Evolutionary conservation across 2,329 filamentous ascomycete species (phyloP).

Genomic region (Chaetothyriales sp.): DNA sequence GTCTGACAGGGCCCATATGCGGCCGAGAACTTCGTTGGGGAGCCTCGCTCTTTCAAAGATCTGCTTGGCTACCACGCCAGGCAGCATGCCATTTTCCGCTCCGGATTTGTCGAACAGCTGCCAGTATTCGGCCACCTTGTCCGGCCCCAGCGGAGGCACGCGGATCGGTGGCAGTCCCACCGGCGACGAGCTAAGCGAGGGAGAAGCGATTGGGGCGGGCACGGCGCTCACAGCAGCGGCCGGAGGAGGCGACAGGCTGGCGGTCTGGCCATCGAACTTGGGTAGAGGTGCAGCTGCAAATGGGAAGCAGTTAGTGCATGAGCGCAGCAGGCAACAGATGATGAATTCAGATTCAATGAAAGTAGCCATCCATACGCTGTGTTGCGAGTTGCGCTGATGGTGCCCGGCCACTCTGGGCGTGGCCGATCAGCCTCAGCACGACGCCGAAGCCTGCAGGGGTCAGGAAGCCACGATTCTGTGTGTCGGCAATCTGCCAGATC

Average conservation of each 20-base stretch:
- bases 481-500: slow-evolving; percentile 99
- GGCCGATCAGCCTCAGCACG: slow-evolving; percentile 83
- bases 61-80: slow-evolving; percentile 61
- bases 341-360: slow-evolving; percentile 6
- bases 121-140: slow-evolving; percentile 80
- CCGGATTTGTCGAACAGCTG: slow-evolving; percentile 82
- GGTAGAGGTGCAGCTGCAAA: slow-evolving; percentile 60
- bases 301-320: slow-evolving; percentile 8
- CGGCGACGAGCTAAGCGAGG: slow-evolving; percentile 30
- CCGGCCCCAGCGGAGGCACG: slow-evolving; percentile 73
- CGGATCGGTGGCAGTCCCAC: slow-evolving; percentile 51
- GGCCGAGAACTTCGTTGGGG: slow-evolving; percentile 78
- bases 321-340: neutral
- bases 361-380: slow-evolving; percentile 40
- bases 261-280: slow-evolving; percentile 54
- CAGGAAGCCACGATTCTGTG: slow-evolving; percentile 84
- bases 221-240: neutral
- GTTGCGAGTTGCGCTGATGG: slow-evolving; percentile 69
- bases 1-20: slow-evolving; percentile 91
- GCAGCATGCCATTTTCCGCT: slow-evolving; percentile 59
- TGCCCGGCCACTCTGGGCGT: slow-evolving; percentile 76
- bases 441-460: slow-evolving; percentile 87
- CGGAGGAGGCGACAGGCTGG: slow-evolving; percentile 4
- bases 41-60: slow-evolving; percentile 91
- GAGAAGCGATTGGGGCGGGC: slow-evolving; percentile 27